A percentile compares a stretch with the other conserved stretches of the same genome.
Conservation (phyloP, 768 basidiomycete species). For the Hericium rajendrae region DNA sequence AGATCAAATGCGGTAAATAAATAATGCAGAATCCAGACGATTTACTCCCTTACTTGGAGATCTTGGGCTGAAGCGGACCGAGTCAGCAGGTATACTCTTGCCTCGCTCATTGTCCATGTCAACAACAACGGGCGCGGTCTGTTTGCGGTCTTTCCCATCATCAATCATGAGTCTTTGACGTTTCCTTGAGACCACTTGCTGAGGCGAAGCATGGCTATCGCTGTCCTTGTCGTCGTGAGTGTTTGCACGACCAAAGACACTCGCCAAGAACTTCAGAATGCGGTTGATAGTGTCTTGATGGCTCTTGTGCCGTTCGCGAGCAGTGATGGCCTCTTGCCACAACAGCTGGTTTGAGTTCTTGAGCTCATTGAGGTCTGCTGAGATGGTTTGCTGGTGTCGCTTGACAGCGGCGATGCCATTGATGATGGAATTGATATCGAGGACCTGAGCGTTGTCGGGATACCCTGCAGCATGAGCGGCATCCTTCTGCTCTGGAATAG, state of each 20-base stretch:
- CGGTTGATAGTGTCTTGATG: conserved; percentile 95
- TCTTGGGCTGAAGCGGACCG: not conserved
- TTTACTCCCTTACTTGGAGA: not conserved
- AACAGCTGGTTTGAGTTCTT: conserved; percentile 80
- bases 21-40: not conserved
- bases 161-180: conserved; percentile 62
- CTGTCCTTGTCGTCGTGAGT: conserved; percentile 28
- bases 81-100: conserved; percentile 15
- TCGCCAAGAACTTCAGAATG: conserved; percentile 90
- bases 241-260: conserved; percentile 62
- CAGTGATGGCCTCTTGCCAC: conserved; percentile 85
- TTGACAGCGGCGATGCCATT: conserved; percentile 81
- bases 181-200: conserved; percentile 37
- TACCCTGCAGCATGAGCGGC: conserved; percentile 4
- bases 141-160: conserved; percentile 29
- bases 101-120: conserved; percentile 32
- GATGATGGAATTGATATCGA: conserved; percentile 74
- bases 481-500: conserved; percentile 15
- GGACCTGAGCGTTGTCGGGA: conserved; percentile 38
- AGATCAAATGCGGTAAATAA: not conserved
- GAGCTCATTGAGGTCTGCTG: conserved; percentile 78
- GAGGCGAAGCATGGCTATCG: conserved; percentile 22
- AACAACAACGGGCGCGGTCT: conserved; percentile 22
- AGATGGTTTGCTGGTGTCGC: conserved; percentile 87
- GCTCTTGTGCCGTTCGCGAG: conserved; percentile 75